Base-by-base conservation (phyloP, 2,329 filamentous ascomycete genomes). In the Harringtonia aguacate region DNA sequence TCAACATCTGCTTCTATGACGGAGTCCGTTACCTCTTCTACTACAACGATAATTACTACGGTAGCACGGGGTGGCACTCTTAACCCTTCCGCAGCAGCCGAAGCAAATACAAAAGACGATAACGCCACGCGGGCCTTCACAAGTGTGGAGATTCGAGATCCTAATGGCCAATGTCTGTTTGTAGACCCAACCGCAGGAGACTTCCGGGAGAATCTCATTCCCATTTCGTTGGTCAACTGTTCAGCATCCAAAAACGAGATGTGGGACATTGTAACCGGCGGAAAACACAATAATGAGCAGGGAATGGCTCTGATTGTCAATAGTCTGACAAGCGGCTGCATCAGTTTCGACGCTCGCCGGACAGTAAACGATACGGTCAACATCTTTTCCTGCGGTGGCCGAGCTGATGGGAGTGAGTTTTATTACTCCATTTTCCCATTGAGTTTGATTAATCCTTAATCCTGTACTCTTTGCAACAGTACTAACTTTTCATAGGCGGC, bases 171-270 rank as follows among this genome's bases (percentile, higher is more conserved):
- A 41, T 75, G 71, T 46, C 61, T 75, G n/a, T 72, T 65, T 29
- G 56, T 73, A 36, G 67, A 75, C 50, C 67, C 69, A 1, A 68
- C 68, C 2, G 70, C 69, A 1, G 72, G 71, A 30, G 71, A 75
- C 50, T 75, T 73, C 55, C 67, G 71, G 7, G 61, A 69, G 55
- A 75, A 75, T 50, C 58, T 75, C 38, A 72, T 74, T 41, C 71
- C 71, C 2, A 56, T 75, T 9, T 60, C 61, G 20, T 52, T 73
- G 10, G 65, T 66, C 9, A 54, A 57, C 24, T 75, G 72, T 56
- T 56, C 59, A 27, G 68, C 64, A 28, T 61, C 63, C 5, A 56
- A 63, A 4, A 68, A 67, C 41, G 66, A 73, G 55, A 67, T 66
- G 50, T 75, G 70, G 52, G 71, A 75, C 53, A 52, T 75, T 36